phyloP scores from a whole-genome alignment of 306 rosid genomes.

The Corylus heterophylla region DNA sequence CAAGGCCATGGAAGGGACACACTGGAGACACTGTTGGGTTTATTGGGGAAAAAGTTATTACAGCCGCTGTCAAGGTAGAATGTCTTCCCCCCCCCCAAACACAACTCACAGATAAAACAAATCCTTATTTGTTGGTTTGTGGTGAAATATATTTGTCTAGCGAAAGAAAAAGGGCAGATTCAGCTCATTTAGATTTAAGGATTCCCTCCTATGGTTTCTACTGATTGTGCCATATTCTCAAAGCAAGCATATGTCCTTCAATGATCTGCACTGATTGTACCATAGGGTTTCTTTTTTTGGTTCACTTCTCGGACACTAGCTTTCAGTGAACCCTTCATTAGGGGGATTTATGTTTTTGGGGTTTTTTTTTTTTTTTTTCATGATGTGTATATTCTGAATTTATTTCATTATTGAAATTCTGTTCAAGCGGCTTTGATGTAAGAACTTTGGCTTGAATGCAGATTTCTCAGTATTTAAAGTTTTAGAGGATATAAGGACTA shows the following conservation, averaged over 20 bases:
- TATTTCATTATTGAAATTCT: background rate
- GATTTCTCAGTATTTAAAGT: background rate
- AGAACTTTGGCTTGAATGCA: background rate
- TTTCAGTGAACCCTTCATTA: background rate
- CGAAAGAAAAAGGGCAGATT: background rate
- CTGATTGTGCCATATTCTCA: background rate
- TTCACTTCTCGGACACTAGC: background rate
- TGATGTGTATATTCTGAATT: background rate
- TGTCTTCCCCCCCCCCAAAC: background rate
- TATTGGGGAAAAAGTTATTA: conserved; percentile 63
- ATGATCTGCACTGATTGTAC: background rate
- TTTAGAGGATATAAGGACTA: background rate
- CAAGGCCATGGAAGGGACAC: conserved; percentile 55
- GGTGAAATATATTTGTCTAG: background rate
- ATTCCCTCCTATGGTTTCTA: background rate
- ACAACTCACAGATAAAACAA: no score
- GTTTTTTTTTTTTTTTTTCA: background rate
- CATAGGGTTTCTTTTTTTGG: background rate
- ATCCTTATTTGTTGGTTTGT: background rate
- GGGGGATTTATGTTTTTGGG: background rate
- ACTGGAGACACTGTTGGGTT: conserved; percentile 39
- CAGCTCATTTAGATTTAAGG: background rate
- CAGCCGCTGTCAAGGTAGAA: conserved; percentile 69
- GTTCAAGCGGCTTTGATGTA: background rate
- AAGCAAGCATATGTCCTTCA: background rate